Evolutionary conservation across 164 flowering plant species (phyloP).

Genomic region (Litsea cubeba): DNA sequence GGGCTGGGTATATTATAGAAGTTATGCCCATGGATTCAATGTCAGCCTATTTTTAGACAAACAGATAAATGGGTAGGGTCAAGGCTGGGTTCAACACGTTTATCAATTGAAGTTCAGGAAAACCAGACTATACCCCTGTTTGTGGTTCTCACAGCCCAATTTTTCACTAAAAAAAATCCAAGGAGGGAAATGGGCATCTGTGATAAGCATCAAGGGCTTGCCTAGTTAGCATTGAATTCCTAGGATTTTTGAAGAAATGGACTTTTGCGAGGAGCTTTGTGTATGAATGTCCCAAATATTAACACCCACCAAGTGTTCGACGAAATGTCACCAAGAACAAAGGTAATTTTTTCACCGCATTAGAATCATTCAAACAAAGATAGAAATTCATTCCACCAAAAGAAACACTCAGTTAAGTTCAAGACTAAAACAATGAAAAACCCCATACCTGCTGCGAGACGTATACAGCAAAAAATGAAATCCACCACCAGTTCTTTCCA

Average conservation of each 20-base stretch:
- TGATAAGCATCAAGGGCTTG: no score
- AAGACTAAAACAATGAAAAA: neutral
- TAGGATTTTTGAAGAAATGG: no score
- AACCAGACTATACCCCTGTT: no score
- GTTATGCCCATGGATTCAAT: neutral
- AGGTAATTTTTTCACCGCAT: neutral
- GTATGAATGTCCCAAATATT: no score
- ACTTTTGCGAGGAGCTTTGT: no score
- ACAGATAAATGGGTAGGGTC: neutral
- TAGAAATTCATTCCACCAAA: neutral
- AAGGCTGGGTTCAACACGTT: neutral
- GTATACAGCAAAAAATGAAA: constrained; percentile 76
- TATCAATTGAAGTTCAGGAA: no score
- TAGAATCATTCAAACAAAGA: neutral
- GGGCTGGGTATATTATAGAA: neutral
- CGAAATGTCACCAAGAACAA: neutral
- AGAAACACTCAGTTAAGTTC: neutral
- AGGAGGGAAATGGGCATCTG: no score
- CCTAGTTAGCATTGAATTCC: no score
- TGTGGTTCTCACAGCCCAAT: no score
- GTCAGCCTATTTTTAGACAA: neutral
- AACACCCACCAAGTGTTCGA: neutral
- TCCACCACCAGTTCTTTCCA: constrained; percentile 88
- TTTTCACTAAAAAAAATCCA: no score
- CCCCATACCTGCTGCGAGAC: constrained; percentile 66